Evolutionary conservation across 306 rosid genomes (phyloP).

Genomic region (Sphenostylis stenocarpa): DNA sequence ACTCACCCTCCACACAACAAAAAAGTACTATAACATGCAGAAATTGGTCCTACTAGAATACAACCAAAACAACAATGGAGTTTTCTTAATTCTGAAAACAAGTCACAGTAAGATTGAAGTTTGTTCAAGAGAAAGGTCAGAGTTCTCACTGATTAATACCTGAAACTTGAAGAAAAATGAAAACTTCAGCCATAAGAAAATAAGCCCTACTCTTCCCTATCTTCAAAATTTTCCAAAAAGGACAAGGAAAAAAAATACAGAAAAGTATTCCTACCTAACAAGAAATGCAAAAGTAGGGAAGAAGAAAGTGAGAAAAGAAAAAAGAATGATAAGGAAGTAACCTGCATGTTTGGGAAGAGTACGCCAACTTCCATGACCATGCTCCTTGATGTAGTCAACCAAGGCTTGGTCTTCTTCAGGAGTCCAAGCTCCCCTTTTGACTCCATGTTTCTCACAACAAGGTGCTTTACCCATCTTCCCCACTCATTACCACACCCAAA

Average conservation of each 20-base stretch:
- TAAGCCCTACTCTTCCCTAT: neutral
- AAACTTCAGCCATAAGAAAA: constrained; percentile 10
- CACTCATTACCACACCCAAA: constrained; percentile 24
- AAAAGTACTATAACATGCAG: neutral
- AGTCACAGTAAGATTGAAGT: neutral
- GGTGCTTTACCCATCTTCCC: constrained; percentile 48
- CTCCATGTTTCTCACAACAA: constrained; percentile 58
- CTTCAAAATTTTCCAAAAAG: neutral
- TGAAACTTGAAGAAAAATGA: neutral
- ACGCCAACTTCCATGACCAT: constrained; percentile 63
- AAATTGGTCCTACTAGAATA: neutral
- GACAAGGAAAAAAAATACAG: neutral
- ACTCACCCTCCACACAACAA: neutral
- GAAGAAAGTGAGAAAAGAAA: neutral
- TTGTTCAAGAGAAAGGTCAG: neutral
- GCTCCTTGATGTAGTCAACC: constrained; percentile 44
- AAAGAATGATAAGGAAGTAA: neutral
- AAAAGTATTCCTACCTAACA: neutral
- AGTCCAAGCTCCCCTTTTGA: constrained; percentile 55
- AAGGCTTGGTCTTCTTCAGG: constrained; percentile 58
- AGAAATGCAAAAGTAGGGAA: neutral
- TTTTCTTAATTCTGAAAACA: neutral
- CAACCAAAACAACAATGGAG: neutral
- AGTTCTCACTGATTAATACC: neutral
- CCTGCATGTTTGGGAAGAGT: constrained; percentile 62